A percentile compares a stretch with the other conserved stretches of the same genome.
These are phyloP conservation scores for Biscogniauxia marginata DNA, from an alignment of 2,329 filamentous ascomycete genomes.

Conservation along the genomic window DNA sequence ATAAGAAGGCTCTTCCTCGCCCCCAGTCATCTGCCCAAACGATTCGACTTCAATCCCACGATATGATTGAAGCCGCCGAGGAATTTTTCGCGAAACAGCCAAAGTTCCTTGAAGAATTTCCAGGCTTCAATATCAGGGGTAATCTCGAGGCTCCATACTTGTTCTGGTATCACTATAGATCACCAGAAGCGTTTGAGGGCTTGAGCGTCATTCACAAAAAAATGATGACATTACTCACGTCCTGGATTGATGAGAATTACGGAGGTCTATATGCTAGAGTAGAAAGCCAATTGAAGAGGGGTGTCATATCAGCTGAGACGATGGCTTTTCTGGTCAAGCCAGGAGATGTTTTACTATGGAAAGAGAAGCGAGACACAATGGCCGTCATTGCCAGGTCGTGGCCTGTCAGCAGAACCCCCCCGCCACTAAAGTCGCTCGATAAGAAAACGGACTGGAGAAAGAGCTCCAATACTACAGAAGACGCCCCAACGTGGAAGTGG, in stretches of 20 bases:
- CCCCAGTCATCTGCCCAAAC: background rate
- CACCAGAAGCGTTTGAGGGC: background rate
- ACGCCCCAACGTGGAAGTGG: too few relatives aligned
- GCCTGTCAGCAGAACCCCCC: too few relatives aligned
- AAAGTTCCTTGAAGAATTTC: constrained; percentile 7
- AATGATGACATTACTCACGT: constrained; percentile 3
- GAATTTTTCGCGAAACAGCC: constrained; percentile 4
- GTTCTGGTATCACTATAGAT: constrained; percentile 13
- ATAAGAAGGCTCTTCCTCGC: too few relatives aligned
- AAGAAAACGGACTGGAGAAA: too few relatives aligned
- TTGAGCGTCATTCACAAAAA: background rate
- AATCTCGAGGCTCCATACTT: constrained; percentile 2
- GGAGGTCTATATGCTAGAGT: background rate
- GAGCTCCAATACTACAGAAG: too few relatives aligned
- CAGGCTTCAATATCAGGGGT: background rate
- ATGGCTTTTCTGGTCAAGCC: constrained; percentile 4
- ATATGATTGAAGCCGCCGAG: constrained; percentile 1
- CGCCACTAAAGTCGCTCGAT: too few relatives aligned
- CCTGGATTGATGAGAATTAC: constrained; percentile 11
- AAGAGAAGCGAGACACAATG: background rate
- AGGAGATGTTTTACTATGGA: constrained; percentile 3
- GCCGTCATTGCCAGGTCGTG: constrained; percentile 1
- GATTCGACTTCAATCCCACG: background rate
- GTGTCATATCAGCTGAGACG: background rate
- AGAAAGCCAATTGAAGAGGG: background rate